Conservation (phyloP, 23 red algal genomes). For the Gracilaria gracilis region DNA sequence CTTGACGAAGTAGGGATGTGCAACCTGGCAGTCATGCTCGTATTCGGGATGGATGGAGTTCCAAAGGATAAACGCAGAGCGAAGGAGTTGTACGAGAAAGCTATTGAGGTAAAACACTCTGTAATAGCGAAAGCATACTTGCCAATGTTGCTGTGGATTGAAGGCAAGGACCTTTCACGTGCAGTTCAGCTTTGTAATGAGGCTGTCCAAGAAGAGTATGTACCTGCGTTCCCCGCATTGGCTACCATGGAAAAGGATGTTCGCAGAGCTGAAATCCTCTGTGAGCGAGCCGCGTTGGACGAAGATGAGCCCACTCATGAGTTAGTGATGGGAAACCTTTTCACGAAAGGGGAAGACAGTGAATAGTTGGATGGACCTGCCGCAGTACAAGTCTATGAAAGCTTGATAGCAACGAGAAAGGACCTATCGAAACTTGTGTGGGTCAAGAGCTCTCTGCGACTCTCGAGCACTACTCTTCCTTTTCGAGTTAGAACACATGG, state of each 20-base stretch:
- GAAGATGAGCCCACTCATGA: background rate
- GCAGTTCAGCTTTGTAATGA: background rate
- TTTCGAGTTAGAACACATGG: background rate
- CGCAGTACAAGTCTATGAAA: background rate
- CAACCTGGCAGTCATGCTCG: background rate
- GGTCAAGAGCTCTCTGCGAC: background rate
- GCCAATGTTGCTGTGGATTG: background rate
- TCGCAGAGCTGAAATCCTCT: background rate
- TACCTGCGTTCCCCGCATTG: background rate
- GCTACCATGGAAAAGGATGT: background rate
- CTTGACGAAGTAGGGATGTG: background rate
- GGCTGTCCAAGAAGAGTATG: background rate
- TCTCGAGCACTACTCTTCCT: background rate
- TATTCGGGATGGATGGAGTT: background rate
- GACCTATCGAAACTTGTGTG: background rate
- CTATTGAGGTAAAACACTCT: background rate
- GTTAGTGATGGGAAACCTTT: background rate
- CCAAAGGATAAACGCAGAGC: no score
- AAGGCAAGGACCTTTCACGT: background rate
- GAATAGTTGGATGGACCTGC: background rate
- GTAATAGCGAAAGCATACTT: background rate
- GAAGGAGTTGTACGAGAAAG: background rate
- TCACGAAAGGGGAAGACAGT: background rate
- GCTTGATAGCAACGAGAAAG: background rate
- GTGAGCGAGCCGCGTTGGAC: background rate